Evolutionary conservation across 2,329 filamentous ascomycete species (phyloP).

Genomic region (Aspergillus niger): DNA sequence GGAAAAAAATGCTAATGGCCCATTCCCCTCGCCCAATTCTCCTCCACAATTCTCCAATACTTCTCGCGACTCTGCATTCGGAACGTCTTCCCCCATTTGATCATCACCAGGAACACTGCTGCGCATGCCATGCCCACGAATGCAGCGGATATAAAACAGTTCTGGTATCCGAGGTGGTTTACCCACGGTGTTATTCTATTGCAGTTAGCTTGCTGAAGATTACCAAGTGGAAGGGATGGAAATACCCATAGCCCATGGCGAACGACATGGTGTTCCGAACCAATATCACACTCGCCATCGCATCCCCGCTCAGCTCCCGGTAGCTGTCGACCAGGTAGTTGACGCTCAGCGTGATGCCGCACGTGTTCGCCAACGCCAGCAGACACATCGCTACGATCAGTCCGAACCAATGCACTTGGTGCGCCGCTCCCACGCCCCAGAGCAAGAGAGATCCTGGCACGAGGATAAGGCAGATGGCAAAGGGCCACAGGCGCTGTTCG

Average conservation of each 20-base stretch:
- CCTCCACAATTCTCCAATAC: constrained; percentile 41
- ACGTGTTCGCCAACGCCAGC: constrained; percentile 43
- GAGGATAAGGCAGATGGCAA: constrained; percentile 36
- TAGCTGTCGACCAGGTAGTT: constrained; percentile 47
- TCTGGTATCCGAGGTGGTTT: constrained; percentile 45
- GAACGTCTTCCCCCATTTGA: constrained; percentile 42
- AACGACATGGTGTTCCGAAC: constrained; percentile 54
- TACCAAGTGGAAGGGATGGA: not conserved
- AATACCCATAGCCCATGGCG: constrained; percentile 47
- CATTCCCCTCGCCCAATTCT: constrained; percentile 39
- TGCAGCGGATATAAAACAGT: constrained; percentile 48
- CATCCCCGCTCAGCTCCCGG: constrained; percentile 43
- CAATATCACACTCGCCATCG: constrained; percentile 47
- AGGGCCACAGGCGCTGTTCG: constrained; percentile 46
- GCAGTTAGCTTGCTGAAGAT: not conserved
- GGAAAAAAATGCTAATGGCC: constrained; percentile 24
- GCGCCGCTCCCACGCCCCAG: constrained; percentile 47
- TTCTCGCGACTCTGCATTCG: constrained; percentile 36
- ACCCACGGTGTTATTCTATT: constrained; percentile 51
- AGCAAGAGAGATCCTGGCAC: constrained; percentile 39
- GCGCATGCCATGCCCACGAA: constrained; percentile 41
- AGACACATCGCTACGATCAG: constrained; percentile 47
- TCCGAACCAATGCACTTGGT: constrained; percentile 46
- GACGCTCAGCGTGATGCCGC: constrained; percentile 41
- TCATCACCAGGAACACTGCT: constrained; percentile 43